Conservation (phyloP, 2,329 filamentous ascomycete species). For the Myriangium duriaei region DNA sequence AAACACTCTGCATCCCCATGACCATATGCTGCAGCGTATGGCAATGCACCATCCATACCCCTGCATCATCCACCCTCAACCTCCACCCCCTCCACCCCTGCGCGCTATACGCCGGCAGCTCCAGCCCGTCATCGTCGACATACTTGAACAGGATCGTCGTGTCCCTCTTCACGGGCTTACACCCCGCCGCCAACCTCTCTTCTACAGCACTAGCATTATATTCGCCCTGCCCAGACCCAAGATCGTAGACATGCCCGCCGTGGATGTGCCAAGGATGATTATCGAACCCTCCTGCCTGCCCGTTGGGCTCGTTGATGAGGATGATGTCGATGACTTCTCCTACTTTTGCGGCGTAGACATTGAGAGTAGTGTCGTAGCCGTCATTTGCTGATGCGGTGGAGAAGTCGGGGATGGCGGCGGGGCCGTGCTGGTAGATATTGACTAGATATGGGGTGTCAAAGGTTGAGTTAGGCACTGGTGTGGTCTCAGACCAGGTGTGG, state of each 20-base stretch:
- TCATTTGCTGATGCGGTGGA: conserved; percentile 35
- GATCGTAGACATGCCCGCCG: conserved; percentile 42
- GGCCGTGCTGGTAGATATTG: conserved; percentile 29
- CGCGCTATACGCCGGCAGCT: conserved; percentile 19
- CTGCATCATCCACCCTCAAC: conserved; percentile 37
- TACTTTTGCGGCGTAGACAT: conserved; percentile 39
- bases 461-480: neutral
- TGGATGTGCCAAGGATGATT: conserved; percentile 45
- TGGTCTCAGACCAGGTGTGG: neutral
- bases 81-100: conserved; percentile 52
- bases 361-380: conserved; percentile 41
- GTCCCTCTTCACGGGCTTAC: conserved; percentile 23
- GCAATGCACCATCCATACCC: conserved; percentile 52
- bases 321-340: conserved; percentile 47
- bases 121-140: conserved; percentile 25
- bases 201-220: conserved; percentile 40
- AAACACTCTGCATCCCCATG: conserved; percentile 26
- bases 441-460: conserved; percentile 35
- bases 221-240: conserved; percentile 40
- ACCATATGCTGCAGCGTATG: conserved; percentile 47
- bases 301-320: conserved; percentile 4
- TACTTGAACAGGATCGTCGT: conserved; percentile 48
- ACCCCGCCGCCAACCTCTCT: conserved; percentile 24
- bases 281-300: conserved; percentile 28
- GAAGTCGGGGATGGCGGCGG: conserved; percentile 32